These are phyloP conservation scores for Phytophthora pseudosyringae DNA, from an alignment of 352 stramenopile species.

Conservation along the genomic window DNA sequence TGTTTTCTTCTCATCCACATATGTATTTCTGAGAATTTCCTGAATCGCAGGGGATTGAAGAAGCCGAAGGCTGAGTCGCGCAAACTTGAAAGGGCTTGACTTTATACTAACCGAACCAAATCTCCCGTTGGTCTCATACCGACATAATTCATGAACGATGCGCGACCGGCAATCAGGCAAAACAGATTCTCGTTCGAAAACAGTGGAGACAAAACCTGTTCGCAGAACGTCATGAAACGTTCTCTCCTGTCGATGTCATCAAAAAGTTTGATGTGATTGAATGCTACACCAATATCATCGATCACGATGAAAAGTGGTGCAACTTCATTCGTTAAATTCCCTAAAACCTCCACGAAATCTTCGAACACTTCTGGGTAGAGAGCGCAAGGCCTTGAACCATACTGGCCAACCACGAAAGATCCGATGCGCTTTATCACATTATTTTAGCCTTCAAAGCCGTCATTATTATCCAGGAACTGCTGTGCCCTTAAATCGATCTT, in stretches of 20 bases:
- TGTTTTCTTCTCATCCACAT: too few species aligned
- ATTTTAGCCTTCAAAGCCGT: too few species aligned
- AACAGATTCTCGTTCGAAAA: conserved; percentile 16
- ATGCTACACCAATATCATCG: conserved; percentile 18
- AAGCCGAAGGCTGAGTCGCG: too few species aligned
- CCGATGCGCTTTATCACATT: not conserved
- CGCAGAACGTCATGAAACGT: not conserved
- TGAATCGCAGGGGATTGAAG: too few species aligned
- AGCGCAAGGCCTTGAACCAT: not conserved
- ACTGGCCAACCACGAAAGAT: not conserved
- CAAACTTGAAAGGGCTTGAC: too few species aligned
- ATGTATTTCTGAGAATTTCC: too few species aligned
- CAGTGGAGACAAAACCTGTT: not conserved
- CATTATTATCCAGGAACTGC: too few species aligned
- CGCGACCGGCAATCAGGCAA: conserved; percentile 27
- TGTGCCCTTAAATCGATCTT: too few species aligned
- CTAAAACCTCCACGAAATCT: not conserved
- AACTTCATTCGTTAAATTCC: conserved; percentile 22
- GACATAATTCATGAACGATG: conserved; percentile 14
- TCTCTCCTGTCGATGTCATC: not conserved
- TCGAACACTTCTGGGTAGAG: not conserved
- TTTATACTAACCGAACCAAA: too few species aligned
- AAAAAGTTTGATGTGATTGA: not conserved
- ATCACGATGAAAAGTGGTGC: conserved; percentile 35
- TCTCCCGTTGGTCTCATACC: not conserved